Percentiles rank a stretch among this genome's conserved stretches.
Conservation (phyloP, 495 filamentous ascomycete genomes). For the Neurospora pannonica region DNA sequence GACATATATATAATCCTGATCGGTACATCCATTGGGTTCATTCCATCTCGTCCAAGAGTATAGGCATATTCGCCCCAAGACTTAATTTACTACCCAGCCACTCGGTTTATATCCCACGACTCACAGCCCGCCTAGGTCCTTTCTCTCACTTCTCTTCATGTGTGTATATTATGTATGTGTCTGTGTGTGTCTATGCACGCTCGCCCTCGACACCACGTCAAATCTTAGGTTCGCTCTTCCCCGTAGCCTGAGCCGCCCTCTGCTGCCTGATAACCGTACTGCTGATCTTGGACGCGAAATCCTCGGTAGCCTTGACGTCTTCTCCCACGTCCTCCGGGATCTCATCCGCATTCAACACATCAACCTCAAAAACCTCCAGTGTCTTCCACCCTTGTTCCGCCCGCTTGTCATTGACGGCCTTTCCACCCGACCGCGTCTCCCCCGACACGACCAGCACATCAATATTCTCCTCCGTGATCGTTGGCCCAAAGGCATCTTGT, state of each 20-base stretch:
- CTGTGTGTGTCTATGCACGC: background rate
- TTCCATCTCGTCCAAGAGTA: background rate
- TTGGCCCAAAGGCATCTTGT: constrained; percentile 83
- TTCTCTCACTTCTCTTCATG: background rate
- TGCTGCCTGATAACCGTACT: constrained; percentile 58
- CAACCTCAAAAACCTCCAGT: constrained; percentile 82
- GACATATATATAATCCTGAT: background rate
- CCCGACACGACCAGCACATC: constrained; percentile 78
- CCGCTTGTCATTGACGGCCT: constrained; percentile 73
- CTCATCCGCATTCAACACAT: constrained; percentile 68
- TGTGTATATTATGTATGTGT: background rate
- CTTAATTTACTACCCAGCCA: background rate
- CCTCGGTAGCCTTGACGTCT: constrained; percentile 28
- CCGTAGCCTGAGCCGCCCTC: constrained; percentile 19
- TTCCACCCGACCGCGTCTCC: constrained; percentile 77
- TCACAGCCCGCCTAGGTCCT: background rate
- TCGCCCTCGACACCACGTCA: background rate
- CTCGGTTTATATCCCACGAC: background rate
- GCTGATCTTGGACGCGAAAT: constrained; percentile 80
- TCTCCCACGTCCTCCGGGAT: constrained; percentile 29
- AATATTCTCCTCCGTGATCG: constrained; percentile 71
- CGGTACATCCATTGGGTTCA: background rate
- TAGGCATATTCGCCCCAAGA: background rate
- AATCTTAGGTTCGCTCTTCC: background rate
- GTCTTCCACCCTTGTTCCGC: constrained; percentile 64